Conservation (phyloP, 805 yeast genomes). For the Vanderwaltozyma polyspora region DNA sequence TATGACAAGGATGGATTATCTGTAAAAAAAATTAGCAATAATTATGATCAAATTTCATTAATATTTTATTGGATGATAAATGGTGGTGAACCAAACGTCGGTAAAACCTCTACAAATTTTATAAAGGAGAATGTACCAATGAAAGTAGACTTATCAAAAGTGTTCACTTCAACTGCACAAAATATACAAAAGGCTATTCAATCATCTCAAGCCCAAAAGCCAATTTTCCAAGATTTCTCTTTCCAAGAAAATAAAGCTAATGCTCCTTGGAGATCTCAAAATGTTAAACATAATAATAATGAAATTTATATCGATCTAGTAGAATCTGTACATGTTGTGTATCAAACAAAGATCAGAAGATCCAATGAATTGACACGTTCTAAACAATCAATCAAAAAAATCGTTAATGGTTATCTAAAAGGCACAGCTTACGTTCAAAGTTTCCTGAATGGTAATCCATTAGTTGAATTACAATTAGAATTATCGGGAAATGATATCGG, state of each 20-base stretch:
- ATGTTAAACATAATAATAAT: constrained; percentile 64
- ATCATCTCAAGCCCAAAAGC: constrained; percentile 2
- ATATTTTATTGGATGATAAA: constrained; percentile 71
- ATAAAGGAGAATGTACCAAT: constrained; percentile 60
- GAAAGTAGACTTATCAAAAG: constrained; percentile 25
- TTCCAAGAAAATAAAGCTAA: constrained; percentile 18
- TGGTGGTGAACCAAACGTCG: constrained; percentile 59
- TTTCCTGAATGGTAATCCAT: constrained; percentile 70
- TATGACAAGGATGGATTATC: constrained; percentile 44
- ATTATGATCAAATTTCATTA: constrained; percentile 59
- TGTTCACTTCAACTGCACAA: constrained; percentile 29
- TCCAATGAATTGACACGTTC: not conserved
- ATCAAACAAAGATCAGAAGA: constrained; percentile 15
- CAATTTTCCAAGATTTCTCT: not conserved
- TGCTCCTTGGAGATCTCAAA: constrained; percentile 69
- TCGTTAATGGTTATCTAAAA: constrained; percentile 31
- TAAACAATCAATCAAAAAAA: constrained; percentile 1
- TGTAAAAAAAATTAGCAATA: constrained; percentile 48
- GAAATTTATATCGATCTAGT: constrained; percentile 78
- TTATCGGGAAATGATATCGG: constrained; percentile 38
- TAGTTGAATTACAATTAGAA: constrained; percentile 46
- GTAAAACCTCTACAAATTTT: constrained; percentile 49
- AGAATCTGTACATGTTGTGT: constrained; percentile 51
- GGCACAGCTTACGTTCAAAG: constrained; percentile 59
- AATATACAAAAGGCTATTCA: constrained; percentile 12